These are phyloP conservation scores for Entelexis paramagnoliae DNA, from an alignment of 1,139 yeast genomes.

Conservation along the genomic window DNA sequence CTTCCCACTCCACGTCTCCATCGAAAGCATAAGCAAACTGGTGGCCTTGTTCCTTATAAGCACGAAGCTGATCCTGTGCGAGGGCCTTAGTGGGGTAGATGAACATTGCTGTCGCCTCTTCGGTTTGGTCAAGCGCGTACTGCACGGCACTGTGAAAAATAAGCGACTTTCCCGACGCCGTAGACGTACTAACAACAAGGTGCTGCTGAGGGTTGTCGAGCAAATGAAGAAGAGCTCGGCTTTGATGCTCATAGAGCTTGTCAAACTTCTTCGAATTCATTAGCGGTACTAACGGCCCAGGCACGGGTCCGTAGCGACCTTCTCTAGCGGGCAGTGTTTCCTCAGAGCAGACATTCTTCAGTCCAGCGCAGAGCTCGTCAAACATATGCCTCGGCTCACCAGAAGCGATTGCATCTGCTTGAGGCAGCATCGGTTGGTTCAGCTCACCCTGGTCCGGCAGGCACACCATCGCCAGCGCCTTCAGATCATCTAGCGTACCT, in stretches of 20 bases:
- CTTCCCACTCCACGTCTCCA: slow-evolving; percentile 69
- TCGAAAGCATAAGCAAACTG: slow-evolving; percentile 50
- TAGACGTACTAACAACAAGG: slow-evolving; percentile 81
- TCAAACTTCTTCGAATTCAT: slow-evolving; percentile 37
- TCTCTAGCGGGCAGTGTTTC: slow-evolving; percentile 35
- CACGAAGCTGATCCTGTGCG: slow-evolving; percentile 89
- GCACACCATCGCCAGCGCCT: not conserved
- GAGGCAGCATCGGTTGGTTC: not conserved
- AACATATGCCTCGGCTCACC: not conserved
- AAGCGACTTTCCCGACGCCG: slow-evolving; percentile 90
- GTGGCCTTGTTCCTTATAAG: slow-evolving; percentile 35
- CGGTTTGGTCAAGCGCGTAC: slow-evolving; percentile 39
- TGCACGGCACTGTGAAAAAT: slow-evolving; percentile 84
- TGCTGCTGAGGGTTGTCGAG: slow-evolving; percentile 41
- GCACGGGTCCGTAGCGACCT: slow-evolving; percentile 37
- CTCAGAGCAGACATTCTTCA: slow-evolving; percentile 5
- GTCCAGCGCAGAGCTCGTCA: not conserved
- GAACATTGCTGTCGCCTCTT: slow-evolving; percentile 64
- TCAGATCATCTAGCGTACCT: slow-evolving; percentile 1
- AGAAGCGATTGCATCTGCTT: not conserved
- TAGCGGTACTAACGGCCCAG: slow-evolving; percentile 37
- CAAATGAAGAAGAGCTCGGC: slow-evolving; percentile 52
- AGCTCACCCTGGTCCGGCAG: slow-evolving; percentile 5
- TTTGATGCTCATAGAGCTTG: slow-evolving; percentile 68
- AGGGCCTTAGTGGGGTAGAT: slow-evolving; percentile 94